Conservation (phyloP, 2,329 filamentous ascomycete genomes). For the Trematosphaeria pertusa region DNA sequence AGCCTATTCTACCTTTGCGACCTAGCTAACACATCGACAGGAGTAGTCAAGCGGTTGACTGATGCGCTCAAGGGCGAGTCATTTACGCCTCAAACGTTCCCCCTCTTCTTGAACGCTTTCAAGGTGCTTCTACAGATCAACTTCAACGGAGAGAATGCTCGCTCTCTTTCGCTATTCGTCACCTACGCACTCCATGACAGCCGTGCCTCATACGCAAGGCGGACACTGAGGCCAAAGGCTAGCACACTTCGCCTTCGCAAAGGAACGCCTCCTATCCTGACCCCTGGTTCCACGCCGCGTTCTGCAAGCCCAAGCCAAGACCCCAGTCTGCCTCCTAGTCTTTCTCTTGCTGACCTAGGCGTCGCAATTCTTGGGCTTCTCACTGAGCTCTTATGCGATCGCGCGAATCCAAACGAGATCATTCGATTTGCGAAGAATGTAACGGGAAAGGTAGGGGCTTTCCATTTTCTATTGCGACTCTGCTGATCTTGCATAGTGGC, state of each 20-base stretch:
- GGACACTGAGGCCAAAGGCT: conserved; percentile 42
- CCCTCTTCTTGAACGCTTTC: conserved; percentile 79
- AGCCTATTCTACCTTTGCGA: not conserved
- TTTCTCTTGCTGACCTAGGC: conserved; percentile 74
- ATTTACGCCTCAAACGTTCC: conserved; percentile 74
- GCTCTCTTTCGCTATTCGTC: conserved; percentile 88
- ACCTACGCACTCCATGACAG: conserved; percentile 85
- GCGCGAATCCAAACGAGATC: conserved; percentile 71
- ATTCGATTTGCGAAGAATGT: conserved; percentile 92
- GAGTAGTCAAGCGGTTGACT: conserved; percentile 86
- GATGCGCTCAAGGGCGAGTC: conserved; percentile 89
- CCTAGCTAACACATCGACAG: conserved; percentile 55
- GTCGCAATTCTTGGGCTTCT: conserved; percentile 79
- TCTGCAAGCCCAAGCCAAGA: conserved; percentile 40
- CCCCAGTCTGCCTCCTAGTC: conserved; percentile 20
- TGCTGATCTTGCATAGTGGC: conserved; percentile 67
- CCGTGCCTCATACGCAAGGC: conserved; percentile 51
- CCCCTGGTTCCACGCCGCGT: conserved; percentile 37
- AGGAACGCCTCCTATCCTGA: conserved; percentile 33
- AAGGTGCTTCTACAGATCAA: conserved; percentile 80
- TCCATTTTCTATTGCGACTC: conserved; percentile 32
- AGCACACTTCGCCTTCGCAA: conserved; percentile 41
- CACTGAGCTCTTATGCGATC: conserved; percentile 77
- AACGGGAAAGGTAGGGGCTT: conserved; percentile 78
- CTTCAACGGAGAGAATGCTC: conserved; percentile 82